Conservation (phyloP, 2,329 filamentous ascomycete species). For the Cladosporium sphaerospermum region DNA sequence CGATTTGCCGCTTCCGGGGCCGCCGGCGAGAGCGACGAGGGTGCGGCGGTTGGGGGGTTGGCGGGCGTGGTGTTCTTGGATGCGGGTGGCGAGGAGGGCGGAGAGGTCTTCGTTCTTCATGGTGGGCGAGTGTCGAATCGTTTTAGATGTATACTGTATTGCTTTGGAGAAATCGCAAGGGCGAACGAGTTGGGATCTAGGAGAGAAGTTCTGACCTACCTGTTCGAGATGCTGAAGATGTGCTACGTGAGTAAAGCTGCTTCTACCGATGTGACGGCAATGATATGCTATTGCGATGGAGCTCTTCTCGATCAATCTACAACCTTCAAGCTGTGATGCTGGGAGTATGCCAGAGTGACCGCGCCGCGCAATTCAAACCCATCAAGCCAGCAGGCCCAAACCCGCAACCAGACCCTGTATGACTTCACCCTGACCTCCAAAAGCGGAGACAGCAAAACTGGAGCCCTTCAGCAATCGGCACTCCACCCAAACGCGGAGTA, state of each 20-base stretch:
- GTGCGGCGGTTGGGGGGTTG: background rate
- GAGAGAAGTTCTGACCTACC: background rate
- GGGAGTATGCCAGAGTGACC: background rate
- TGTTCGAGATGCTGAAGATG: background rate
- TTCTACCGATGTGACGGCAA: too few relatives aligned
- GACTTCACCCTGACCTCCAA: conserved; percentile 3
- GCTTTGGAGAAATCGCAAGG: background rate
- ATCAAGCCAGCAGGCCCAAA: background rate
- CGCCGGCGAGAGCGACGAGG: conserved; percentile 9
- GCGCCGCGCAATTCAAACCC: background rate
- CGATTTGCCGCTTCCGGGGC: conserved; percentile 11
- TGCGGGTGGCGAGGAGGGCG: background rate
- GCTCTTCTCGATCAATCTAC: background rate
- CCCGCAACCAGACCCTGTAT: conserved; percentile 1
- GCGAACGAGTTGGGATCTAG: background rate
- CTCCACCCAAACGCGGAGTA: too few relatives aligned
- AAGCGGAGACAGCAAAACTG: too few relatives aligned
- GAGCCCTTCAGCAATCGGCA: too few relatives aligned
- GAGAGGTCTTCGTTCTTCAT: conserved; percentile 7
- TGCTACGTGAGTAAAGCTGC: too few relatives aligned
- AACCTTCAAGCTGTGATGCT: background rate
- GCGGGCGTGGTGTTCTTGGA: background rate
- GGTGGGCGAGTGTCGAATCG: background rate
- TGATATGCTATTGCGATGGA: too few relatives aligned
- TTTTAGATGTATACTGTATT: background rate